Evolutionary conservation across 345 rosid species (phyloP).

Genomic region (Boechera retrofracta): DNA sequence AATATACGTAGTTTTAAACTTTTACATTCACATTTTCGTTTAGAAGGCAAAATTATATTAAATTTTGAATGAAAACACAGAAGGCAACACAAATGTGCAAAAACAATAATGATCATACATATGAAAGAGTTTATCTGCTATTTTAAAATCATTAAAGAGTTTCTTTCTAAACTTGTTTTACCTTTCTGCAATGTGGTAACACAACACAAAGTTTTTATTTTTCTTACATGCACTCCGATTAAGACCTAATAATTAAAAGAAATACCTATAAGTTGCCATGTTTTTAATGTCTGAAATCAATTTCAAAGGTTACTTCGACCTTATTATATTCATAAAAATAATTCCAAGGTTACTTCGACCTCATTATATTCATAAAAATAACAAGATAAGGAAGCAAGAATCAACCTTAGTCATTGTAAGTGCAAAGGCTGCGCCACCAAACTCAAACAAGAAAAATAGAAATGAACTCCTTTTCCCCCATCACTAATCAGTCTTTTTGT

Average conservation of each 20-base stretch:
- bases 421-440: constrained; percentile 44
- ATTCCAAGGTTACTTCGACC: not conserved
- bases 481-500: constrained; percentile 38
- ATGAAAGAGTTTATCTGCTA: not conserved
- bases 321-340: too few relatives aligned
- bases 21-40: too few relatives aligned
- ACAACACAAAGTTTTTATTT: too few relatives aligned
- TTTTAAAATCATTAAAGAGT: not conserved
- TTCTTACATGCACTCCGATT: not conserved
- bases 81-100: not conserved
- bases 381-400: constrained; percentile 27
- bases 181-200: not conserved
- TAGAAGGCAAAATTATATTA: too few relatives aligned
- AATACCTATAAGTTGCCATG: not conserved
- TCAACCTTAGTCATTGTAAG: constrained; percentile 43
- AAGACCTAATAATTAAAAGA: not conserved
- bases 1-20: too few relatives aligned
- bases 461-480: constrained; percentile 39
- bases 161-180: not conserved
- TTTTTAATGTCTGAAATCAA: not conserved
- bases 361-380: constrained; percentile 5
- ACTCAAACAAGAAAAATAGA: constrained; percentile 35
- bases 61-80: not conserved
- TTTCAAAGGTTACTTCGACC: not conserved
- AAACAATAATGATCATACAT: not conserved